Percentiles rank a stretch among this genome's conserved stretches.
phyloP scores from a whole-genome alignment of 495 filamentous ascomycete species.

The Hypoxylon cercidicola region DNA sequence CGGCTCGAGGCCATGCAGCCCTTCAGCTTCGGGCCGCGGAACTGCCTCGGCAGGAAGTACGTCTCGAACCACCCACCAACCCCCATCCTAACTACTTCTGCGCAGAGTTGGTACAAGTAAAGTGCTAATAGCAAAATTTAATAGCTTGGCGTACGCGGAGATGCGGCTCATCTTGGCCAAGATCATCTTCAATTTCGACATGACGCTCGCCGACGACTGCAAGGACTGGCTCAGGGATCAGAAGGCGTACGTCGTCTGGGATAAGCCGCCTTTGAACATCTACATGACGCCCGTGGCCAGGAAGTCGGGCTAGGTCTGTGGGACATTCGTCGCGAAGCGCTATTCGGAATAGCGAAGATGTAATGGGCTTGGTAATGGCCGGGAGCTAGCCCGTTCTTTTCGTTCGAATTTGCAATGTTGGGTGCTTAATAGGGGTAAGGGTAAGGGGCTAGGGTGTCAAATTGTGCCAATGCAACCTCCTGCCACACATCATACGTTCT shows the following conservation, averaged over 20 bases:
- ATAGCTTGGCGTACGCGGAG: constrained; percentile 58
- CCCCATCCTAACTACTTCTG: not conserved
- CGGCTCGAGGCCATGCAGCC: constrained; percentile 57
- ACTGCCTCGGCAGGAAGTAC: constrained; percentile 67
- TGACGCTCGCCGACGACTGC: constrained; percentile 54
- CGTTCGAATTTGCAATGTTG: not conserved
- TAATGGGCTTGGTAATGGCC: not conserved
- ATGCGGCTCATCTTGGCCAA: constrained; percentile 61
- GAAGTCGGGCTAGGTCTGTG: constrained; percentile 11
- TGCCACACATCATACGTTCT: too few relatives aligned
- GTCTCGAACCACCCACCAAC: constrained; percentile 25
- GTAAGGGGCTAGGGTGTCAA: not conserved
- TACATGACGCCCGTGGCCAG: constrained; percentile 40
- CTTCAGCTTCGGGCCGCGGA: constrained; percentile 63
- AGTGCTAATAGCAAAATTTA: not conserved
- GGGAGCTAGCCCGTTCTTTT: not conserved
- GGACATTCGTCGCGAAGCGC: not conserved
- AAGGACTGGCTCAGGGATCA: constrained; percentile 46
- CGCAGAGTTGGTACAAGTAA: too few relatives aligned
- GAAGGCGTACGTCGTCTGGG: constrained; percentile 50
- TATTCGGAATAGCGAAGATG: not conserved
- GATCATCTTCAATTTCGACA: constrained; percentile 59
- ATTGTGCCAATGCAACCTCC: too few relatives aligned
- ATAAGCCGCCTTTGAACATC: constrained; percentile 47
- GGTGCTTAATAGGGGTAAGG: not conserved